These are phyloP conservation scores for Collybia sordida DNA, from an alignment of 768 basidiomycete species.

Conservation along the genomic window DNA sequence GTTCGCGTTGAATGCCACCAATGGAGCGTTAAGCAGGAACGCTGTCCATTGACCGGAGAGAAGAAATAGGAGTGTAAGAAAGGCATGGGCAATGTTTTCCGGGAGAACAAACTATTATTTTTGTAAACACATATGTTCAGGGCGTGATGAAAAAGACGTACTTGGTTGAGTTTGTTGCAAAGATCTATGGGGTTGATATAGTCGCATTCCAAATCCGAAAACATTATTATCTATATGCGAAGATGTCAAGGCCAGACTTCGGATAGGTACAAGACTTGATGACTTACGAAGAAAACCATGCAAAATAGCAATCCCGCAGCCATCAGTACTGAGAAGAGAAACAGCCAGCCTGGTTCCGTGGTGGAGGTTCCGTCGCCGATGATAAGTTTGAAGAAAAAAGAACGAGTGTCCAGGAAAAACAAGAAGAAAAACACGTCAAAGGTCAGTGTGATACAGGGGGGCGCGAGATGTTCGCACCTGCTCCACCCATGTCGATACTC, in stretches of 20 bases:
- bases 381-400: background rate
- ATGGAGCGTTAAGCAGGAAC: slow-evolving; percentile 85
- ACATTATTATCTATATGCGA: slow-evolving; percentile 91
- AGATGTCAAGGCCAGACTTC: background rate
- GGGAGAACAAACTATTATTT: slow-evolving; percentile 87
- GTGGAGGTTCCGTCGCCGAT: slow-evolving; percentile 4
- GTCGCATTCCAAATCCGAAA: slow-evolving; percentile 98
- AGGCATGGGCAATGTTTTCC: slow-evolving; percentile 93
- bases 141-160: slow-evolving; percentile 30
- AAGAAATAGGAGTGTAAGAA: slow-evolving; percentile 89
- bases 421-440: slow-evolving; percentile 4
- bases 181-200: slow-evolving; percentile 99
- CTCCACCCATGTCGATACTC: slow-evolving; percentile 35
- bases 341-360: slow-evolving; percentile 78
- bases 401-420: background rate
- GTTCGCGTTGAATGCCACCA: slow-evolving; percentile 89
- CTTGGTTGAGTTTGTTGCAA: slow-evolving; percentile 98
- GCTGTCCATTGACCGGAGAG: slow-evolving; percentile 94
- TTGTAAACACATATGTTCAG: background rate
- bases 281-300: slow-evolving; percentile 98
- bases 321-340: slow-evolving; percentile 94
- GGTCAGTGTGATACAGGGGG: slow-evolving; percentile 9
- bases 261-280: background rate
- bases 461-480: slow-evolving; percentile 30
- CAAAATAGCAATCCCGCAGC: slow-evolving; percentile 95